Evolutionary conservation across 2,329 filamentous ascomycete species (phyloP).

Genomic region (Aspergillus melleus): DNA sequence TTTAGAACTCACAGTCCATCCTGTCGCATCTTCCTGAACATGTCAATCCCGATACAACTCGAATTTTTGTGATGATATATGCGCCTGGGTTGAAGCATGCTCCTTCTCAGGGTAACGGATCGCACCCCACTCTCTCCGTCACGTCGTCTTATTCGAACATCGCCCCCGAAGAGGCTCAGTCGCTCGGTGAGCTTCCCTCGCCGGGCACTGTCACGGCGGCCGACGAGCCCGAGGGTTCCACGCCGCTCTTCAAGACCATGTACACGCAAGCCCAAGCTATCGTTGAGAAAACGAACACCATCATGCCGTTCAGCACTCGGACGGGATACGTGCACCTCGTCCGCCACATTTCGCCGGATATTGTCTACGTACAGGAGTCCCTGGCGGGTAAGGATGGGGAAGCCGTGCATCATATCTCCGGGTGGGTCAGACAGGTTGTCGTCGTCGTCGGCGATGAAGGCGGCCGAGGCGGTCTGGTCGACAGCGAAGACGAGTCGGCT

Average conservation of each 20-base stretch:
- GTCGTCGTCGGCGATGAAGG: slow-evolving; percentile 65
- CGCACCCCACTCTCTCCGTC: slow-evolving; percentile 63
- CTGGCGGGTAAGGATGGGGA: slow-evolving; percentile 74
- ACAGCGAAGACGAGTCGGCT: slow-evolving; percentile 65
- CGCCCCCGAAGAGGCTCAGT: slow-evolving; percentile 64
- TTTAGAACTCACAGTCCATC: slow-evolving; percentile 61
- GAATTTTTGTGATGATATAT: slow-evolving; percentile 88
- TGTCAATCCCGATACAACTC: slow-evolving; percentile 69
- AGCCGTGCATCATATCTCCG: slow-evolving; percentile 65
- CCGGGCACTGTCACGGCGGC: slow-evolving; percentile 21
- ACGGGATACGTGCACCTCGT: slow-evolving; percentile 84
- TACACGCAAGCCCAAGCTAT: slow-evolving; percentile 76
- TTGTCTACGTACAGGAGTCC: slow-evolving; percentile 85
- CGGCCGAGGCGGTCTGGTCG: slow-evolving; percentile 75
- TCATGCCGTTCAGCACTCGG: slow-evolving; percentile 83
- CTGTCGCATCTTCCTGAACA: slow-evolving; percentile 83
- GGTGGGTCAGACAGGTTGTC: slow-evolving; percentile 62
- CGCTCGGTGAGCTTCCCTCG: slow-evolving; percentile 31
- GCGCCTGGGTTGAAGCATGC: slow-evolving; percentile 73
- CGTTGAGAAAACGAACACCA: slow-evolving; percentile 81
- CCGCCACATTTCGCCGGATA: slow-evolving; percentile 78
- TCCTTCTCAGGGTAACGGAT: slow-evolving; percentile 36
- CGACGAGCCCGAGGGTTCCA: slow-evolving; percentile 49
- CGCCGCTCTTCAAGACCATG: slow-evolving; percentile 71
- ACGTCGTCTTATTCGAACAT: slow-evolving; percentile 88